Conservation (phyloP, 2,329 filamentous ascomycete species). For the Aspergillus ochraceoroseus region DNA sequence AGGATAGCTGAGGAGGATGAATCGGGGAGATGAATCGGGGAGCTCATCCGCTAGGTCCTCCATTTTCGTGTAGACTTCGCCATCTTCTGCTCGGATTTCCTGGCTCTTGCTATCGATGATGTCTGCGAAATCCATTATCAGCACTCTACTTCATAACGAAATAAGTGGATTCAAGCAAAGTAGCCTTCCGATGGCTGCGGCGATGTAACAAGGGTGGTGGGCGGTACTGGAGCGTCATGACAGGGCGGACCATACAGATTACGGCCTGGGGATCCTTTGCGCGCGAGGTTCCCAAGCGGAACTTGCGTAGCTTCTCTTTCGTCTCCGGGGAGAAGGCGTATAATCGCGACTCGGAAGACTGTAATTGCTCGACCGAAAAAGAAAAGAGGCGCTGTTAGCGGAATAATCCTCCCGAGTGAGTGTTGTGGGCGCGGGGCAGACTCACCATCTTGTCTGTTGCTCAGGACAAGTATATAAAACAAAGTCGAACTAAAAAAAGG, state of each 20-base stretch:
- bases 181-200: no score
- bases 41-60: constrained; percentile 80
- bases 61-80: constrained; percentile 75
- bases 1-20: constrained; percentile 85
- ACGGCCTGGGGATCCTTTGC: constrained; percentile 82
- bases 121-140: constrained; percentile 52
- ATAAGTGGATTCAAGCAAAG: neutral
- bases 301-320: constrained; percentile 85
- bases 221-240: no score
- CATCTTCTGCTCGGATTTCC: constrained; percentile 80
- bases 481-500: neutral
- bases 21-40: constrained; percentile 86
- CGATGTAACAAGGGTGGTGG: no score
- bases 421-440: constrained; percentile 17
- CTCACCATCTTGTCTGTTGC: constrained; percentile 18
- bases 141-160: neutral
- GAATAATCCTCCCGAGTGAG: neutral
- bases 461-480: neutral
- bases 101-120: constrained; percentile 84
- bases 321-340: constrained; percentile 92
- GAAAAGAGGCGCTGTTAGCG: constrained; percentile 5
- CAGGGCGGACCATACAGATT: constrained; percentile 81
- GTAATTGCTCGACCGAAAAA: constrained; percentile 15
- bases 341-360: constrained; percentile 73
- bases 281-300: constrained; percentile 83